These are phyloP conservation scores for Pseudogymnoascus pannorum DNA, from an alignment of 2,329 filamentous ascomycete species.

Conservation along the genomic window DNA sequence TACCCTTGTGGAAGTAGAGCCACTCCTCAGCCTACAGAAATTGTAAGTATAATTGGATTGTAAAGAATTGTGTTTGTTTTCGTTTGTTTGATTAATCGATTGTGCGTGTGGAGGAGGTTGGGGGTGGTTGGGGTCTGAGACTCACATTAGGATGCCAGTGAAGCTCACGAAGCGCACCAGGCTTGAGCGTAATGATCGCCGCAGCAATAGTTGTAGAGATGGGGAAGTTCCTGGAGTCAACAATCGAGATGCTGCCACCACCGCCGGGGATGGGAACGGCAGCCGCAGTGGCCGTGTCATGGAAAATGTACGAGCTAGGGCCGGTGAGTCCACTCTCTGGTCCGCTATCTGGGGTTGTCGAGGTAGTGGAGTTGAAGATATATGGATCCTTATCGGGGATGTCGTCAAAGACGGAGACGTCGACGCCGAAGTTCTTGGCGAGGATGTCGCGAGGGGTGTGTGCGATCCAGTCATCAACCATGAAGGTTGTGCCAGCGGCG, in stretches of 20 bases:
- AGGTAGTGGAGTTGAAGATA: constrained; percentile 51
- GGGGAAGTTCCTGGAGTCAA: constrained; percentile 62
- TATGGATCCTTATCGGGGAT: constrained; percentile 53
- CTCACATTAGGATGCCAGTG: constrained; percentile 64
- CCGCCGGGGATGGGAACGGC: constrained; percentile 43
- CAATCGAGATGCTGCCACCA: constrained; percentile 55
- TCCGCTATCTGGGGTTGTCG: constrained; percentile 37
- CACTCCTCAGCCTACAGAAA: constrained; percentile 54
- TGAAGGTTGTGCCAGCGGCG: constrained; percentile 59
- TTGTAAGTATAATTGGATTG: neutral
- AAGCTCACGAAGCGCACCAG: constrained; percentile 55
- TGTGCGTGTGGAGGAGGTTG: neutral
- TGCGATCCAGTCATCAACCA: constrained; percentile 61
- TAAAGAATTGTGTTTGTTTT: neutral
- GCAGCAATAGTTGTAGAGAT: constrained; percentile 59
- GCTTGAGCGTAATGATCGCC: constrained; percentile 56
- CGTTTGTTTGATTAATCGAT: neutral
- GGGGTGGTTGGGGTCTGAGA: constrained; percentile 8
- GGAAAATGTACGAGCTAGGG: constrained; percentile 56
- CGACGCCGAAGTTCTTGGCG: constrained; percentile 62
- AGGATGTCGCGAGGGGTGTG: constrained; percentile 58
- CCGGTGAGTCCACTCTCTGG: constrained; percentile 44
- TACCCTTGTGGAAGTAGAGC: constrained; percentile 62
- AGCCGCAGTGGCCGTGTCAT: constrained; percentile 40
- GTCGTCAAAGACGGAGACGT: constrained; percentile 50